A percentile compares a stretch with the other conserved stretches of the same genome.
Conservation (phyloP, 176 grass and related monocot species). For the Avena atlantica region DNA sequence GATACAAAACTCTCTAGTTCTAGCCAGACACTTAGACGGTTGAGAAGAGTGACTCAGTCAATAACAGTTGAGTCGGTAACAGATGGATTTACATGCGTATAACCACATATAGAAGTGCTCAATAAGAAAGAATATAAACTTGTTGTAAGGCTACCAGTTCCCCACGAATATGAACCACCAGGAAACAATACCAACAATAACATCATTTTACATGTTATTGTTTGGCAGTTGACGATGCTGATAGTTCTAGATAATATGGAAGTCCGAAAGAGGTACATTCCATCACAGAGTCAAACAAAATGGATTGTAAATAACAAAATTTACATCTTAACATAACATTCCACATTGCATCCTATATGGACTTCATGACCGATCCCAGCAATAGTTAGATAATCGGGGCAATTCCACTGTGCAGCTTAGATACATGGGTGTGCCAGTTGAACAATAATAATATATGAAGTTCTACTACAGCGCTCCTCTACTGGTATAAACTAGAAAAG, state of each 20-base stretch:
- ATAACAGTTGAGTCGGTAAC: neutral
- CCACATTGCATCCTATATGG: neutral
- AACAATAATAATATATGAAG: slow-evolving; percentile 28
- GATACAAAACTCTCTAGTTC: neutral
- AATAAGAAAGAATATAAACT: slow-evolving; percentile 30
- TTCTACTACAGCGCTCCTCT: neutral
- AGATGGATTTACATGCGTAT: neutral
- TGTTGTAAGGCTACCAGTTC: neutral
- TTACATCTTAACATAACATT: slow-evolving; percentile 1
- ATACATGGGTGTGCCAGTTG: neutral
- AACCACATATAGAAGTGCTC: neutral
- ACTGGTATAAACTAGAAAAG: slow-evolving; percentile 12
- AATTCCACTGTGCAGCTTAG: neutral
- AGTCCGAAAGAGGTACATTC: neutral
- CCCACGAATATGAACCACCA: neutral
- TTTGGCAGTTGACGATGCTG: neutral
- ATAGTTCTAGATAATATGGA: neutral
- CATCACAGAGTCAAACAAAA: neutral
- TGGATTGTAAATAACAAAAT: slow-evolving; percentile 20
- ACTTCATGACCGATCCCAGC: neutral
- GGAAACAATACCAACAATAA: neutral
- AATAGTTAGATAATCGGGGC: neutral
- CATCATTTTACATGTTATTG: neutral
- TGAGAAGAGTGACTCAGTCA: neutral
- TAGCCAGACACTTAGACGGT: slow-evolving; percentile 7